Conservation (phyloP, 2,329 filamentous ascomycete genomes). For the Aquanectria penicillioides region DNA sequence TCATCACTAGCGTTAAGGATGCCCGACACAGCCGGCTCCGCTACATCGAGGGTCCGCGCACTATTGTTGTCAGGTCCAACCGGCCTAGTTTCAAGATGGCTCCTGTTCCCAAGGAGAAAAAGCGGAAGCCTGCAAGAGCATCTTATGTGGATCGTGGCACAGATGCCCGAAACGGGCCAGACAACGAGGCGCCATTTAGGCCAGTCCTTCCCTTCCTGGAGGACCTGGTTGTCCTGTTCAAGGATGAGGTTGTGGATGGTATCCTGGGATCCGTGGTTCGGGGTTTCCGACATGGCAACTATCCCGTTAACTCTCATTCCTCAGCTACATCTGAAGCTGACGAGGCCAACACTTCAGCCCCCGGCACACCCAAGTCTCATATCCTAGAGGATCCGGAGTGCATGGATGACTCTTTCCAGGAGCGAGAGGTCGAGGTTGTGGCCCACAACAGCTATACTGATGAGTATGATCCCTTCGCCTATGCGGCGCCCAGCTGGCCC, state of each 20-base stretch:
- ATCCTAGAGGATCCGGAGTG: conserved; percentile 15
- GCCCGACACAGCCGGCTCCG: conserved; percentile 34
- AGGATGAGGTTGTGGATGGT: conserved; percentile 52
- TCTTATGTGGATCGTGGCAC: conserved; percentile 53
- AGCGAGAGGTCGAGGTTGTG: conserved; percentile 24
- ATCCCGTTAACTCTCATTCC: conserved; percentile 40
- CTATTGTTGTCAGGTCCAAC: conserved; percentile 44
- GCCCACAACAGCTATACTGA: conserved; percentile 29
- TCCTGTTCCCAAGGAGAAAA: conserved; percentile 42
- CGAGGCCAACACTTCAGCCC: conserved; percentile 28
- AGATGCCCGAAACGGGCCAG: conserved; percentile 44
- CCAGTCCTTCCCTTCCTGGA: conserved; percentile 64
- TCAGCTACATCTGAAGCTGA: conserved; percentile 34
- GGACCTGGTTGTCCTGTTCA: conserved; percentile 66
- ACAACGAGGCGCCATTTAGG: conserved; percentile 44
- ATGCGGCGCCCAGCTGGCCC: conserved; percentile 41
- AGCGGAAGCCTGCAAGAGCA: conserved; percentile 38
- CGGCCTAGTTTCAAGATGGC: conserved; percentile 43
- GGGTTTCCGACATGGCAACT: conserved; percentile 50
- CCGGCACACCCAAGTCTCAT: conserved; percentile 41
- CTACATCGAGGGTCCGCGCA: conserved; percentile 43
- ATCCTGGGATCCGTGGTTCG: conserved; percentile 59
- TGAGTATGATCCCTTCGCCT: conserved; percentile 61
- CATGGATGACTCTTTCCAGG: conserved; percentile 25
- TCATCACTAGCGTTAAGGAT: conserved; percentile 36